phyloP scores from a whole-genome alignment of 768 basidiomycete species.

The Nidularia sp. region DNA sequence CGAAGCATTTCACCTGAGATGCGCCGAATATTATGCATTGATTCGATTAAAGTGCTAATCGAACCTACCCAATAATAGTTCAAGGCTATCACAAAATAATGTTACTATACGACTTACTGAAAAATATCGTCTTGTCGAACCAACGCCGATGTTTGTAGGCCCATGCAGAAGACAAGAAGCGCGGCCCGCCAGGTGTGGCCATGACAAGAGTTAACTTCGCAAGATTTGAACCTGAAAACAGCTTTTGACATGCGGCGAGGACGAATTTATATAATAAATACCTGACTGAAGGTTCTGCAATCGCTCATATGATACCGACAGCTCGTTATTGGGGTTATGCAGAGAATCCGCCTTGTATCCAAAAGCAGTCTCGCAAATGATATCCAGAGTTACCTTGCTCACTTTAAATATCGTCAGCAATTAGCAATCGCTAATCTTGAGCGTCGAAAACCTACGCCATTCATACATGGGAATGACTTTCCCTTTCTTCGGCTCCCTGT shows the following conservation, averaged over 20 bases:
- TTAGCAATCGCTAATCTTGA: neutral
- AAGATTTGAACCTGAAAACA: conserved; percentile 18
- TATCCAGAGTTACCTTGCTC: conserved; percentile 36
- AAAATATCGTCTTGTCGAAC: conserved; percentile 16
- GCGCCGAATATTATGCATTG: conserved; percentile 36
- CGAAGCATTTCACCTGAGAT: conserved; percentile 35
- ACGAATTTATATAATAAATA: neutral
- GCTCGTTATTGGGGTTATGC: conserved; percentile 30
- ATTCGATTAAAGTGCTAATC: conserved; percentile 22
- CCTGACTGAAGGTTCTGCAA: conserved; percentile 26
- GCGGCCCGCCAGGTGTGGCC: conserved; percentile 20
- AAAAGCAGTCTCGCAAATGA: conserved; percentile 36
- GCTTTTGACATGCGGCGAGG: conserved; percentile 15
- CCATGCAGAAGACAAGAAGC: conserved; percentile 18
- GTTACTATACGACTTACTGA: conserved; percentile 1
- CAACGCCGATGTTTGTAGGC: conserved; percentile 19
- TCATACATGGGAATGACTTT: conserved; percentile 28
- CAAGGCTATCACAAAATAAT: conserved; percentile 17
- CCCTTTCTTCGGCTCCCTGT: conserved; percentile 14
- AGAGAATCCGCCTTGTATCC: conserved; percentile 32
- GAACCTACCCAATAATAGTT: conserved; percentile 8
- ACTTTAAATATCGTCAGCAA: conserved; percentile 42
- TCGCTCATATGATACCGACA: conserved; percentile 31
- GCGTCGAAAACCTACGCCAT: conserved; percentile 22
- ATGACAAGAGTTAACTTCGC: conserved; percentile 21